Evolutionary conservation across 2,329 filamentous ascomycete species (phyloP).

Genomic region (Escovopsis weberi): DNA sequence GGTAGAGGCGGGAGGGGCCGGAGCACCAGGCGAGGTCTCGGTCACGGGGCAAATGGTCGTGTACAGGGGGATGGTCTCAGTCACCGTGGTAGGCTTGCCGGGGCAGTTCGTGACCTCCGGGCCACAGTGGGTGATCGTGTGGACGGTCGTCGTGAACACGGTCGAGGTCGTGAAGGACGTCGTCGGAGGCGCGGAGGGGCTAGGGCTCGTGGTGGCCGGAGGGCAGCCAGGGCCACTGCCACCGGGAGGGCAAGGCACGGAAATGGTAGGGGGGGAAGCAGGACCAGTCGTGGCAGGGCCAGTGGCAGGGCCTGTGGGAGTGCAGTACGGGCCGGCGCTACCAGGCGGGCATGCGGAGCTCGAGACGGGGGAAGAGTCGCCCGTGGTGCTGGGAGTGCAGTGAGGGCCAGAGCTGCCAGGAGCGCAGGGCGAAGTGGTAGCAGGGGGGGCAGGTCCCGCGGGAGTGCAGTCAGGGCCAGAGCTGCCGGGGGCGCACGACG

Average conservation of each 20-base stretch:
- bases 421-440: conserved; percentile 5
- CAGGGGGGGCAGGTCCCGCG: conserved; percentile 3
- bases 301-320: conserved; percentile 2
- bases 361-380: conserved; percentile 1
- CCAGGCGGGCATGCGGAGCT: not conserved
- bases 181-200: conserved; percentile 8
- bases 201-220: not conserved
- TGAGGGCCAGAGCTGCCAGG: conserved; percentile 8
- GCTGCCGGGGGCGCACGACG: conserved; percentile 6
- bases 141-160: conserved; percentile 21
- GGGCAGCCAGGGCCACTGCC: not conserved
- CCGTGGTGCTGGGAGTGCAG: conserved; percentile 4
- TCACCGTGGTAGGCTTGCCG: conserved; percentile 11
- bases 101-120: conserved; percentile 18
- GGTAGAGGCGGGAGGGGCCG: not conserved
- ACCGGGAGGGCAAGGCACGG: conserved; percentile 7
- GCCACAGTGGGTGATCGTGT: conserved; percentile 37
- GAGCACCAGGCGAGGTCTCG: not conserved
- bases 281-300: conserved; percentile 2
- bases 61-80: conserved; percentile 18
- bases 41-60: conserved; percentile 26
- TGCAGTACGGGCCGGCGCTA: conserved; percentile 1
- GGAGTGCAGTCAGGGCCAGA: conserved; percentile 5
- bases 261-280: conserved; percentile 6
- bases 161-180: conserved; percentile 20